Evolutionary conservation across 2,329 filamentous ascomycete genomes (phyloP).

Genomic region (Trichophyton benhamiae): DNA sequence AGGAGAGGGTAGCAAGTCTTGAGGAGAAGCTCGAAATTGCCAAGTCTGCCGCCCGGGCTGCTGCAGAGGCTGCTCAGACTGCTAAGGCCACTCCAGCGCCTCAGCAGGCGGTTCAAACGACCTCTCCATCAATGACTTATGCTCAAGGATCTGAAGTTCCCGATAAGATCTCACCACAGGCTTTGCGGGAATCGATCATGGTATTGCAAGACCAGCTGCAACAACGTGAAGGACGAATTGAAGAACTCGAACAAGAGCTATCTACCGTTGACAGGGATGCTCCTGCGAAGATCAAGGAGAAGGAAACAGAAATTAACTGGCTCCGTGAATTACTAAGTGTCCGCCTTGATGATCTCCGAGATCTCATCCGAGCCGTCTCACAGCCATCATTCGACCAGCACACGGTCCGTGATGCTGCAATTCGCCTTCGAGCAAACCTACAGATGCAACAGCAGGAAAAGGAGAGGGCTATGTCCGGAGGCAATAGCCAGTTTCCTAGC

Average conservation of each 20-base stretch:
- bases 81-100: slow-evolving; percentile 25
- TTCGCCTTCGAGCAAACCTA: slow-evolving; percentile 82
- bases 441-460: slow-evolving; percentile 98
- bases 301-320: slow-evolving; percentile 90
- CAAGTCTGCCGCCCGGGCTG: slow-evolving; percentile 73
- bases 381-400: slow-evolving; percentile 64
- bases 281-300: slow-evolving; percentile 71
- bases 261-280: slow-evolving; percentile 62
- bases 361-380: slow-evolving; percentile 72
- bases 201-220: slow-evolving; percentile 95
- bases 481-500: slow-evolving; percentile 53
- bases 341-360: slow-evolving; percentile 78
- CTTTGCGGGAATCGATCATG: slow-evolving; percentile 87
- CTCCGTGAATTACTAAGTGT: slow-evolving; percentile 85
- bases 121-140: slow-evolving; percentile 37
- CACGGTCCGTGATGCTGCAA: slow-evolving; percentile 75
- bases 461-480: slow-evolving; percentile 65
- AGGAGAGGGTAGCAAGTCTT: slow-evolving; percentile 71
- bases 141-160: slow-evolving; percentile 43
- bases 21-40: slow-evolving; percentile 87
- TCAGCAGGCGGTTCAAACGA: slow-evolving; percentile 30
- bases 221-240: slow-evolving; percentile 79
- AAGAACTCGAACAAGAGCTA: slow-evolving; percentile 65
- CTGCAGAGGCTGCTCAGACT: slow-evolving; percentile 59
- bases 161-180: slow-evolving; percentile 86